Percentiles rank a stretch among this genome's conserved stretches.
Evolutionary conservation across 306 rosid species (phyloP).

Genomic region (Castanea crenata): DNA sequence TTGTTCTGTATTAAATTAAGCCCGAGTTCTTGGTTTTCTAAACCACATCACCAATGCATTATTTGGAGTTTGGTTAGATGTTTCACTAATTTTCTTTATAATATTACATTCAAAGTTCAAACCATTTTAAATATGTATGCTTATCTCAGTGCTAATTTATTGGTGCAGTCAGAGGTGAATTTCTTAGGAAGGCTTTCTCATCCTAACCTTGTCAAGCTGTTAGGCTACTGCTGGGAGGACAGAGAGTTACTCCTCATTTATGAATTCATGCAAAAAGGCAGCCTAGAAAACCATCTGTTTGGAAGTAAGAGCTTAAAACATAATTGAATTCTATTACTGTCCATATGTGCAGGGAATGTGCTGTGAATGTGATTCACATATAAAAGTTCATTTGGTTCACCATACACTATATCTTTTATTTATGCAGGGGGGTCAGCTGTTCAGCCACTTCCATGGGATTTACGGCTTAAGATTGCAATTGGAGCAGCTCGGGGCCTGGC

Average conservation of each 20-base stretch:
- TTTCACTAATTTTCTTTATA: not conserved
- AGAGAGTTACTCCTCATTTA: conserved; percentile 73
- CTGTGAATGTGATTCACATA: conserved; percentile 7
- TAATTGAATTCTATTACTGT: not conserved
- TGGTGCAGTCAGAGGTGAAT: conserved; percentile 80
- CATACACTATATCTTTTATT: conserved; percentile 16
- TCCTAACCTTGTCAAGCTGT: conserved; percentile 83
- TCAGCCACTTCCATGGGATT: conserved; percentile 80
- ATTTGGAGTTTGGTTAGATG: not conserved
- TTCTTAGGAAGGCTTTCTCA: conserved; percentile 91
- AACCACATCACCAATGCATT: not conserved
- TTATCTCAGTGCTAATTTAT: conserved; percentile 17
- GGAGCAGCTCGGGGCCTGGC: conserved; percentile 94
- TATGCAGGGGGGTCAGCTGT: conserved; percentile 77
- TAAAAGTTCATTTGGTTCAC: conserved; percentile 9
- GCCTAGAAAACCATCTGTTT: conserved; percentile 89
- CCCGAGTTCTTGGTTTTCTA: not conserved
- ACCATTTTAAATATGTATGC: not conserved
- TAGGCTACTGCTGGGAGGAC: conserved; percentile 89
- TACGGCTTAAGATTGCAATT: conserved; percentile 85
- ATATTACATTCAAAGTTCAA: not conserved
- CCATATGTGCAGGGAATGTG: conserved; percentile 1
- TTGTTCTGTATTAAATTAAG: not conserved
- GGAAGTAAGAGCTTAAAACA: conserved; percentile 66
- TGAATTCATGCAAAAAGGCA: conserved; percentile 94